Conservation (phyloP, 805 yeast species). For the Candida sanyiensis region DNA sequence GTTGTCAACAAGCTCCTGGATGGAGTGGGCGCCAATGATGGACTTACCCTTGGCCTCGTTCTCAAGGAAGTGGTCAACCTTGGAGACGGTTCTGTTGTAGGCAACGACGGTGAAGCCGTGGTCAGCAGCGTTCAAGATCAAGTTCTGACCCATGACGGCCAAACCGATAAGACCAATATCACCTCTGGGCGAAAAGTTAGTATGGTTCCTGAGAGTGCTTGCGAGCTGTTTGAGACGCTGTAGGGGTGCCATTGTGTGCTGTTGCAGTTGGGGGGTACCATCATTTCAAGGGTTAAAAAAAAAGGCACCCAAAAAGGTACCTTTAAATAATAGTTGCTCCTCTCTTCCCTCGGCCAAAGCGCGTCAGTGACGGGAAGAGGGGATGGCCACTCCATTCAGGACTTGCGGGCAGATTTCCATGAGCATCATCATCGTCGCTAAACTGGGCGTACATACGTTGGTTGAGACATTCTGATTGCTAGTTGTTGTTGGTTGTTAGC, state of each 20-base stretch:
- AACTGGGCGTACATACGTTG: constrained; percentile 23
- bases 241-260: constrained; percentile 5
- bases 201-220: constrained; percentile 3
- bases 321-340: neutral
- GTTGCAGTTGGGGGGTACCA: neutral
- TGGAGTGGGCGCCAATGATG: constrained; percentile 90
- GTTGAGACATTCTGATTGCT: constrained; percentile 24
- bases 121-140: constrained; percentile 96
- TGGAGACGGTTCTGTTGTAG: constrained; percentile 94
- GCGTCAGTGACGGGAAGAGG: too few species aligned
- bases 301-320: too few species aligned
- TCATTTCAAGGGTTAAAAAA: too few species aligned
- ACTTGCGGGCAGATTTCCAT: too few species aligned
- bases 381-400: too few species aligned
- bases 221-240: constrained; percentile 13
- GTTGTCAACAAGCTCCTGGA: constrained; percentile 80
- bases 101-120: constrained; percentile 98
- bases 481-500: too few species aligned
- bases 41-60: constrained; percentile 98
- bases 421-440: too few species aligned
- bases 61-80: constrained; percentile 88
- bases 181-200: constrained; percentile 45
- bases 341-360: neutral
- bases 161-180: constrained; percentile 98
- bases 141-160: constrained; percentile 99